Base-by-base conservation (phyloP, 2,329 filamentous ascomycete genomes). In the Nothophoma quercina region DNA sequence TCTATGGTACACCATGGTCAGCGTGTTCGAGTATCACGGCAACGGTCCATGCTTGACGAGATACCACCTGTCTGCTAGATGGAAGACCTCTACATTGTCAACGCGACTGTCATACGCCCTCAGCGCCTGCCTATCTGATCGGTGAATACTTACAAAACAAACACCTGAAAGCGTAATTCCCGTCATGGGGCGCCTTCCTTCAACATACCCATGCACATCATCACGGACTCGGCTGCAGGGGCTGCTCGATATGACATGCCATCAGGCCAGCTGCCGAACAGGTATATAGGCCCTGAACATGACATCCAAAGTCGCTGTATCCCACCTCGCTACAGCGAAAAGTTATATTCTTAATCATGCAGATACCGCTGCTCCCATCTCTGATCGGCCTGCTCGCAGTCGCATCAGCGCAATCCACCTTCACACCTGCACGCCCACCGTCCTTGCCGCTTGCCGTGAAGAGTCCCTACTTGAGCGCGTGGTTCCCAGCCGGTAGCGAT, bases 401-500 rank as follows among this genome's bases (percentile, higher is more conserved):
- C 28, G 44, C 50, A 33, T 47, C 53, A 26, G 48, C 58, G 19
- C 48, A 59, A 25, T 88, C 86, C 8, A 84, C 79, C 1, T 90
- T 89, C 67, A 79, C 75, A 28, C 88, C 88, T 26, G 82, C 84
- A 28, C 80, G 86, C 83, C 84, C 85, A 43, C 79, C 79, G 5
- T 77, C 81, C 4, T 72, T 81, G 35, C 79, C 79, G 7, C 73
- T 81, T 54, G 75, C 80, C 46, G 79, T 82, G 32, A 75, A 79
- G 47, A 81, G 78, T 50, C 79, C 79, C 12, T 82, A 82, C 62
- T 65, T 81, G 48, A 81, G 77, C 47, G 78, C 78, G 63, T 83
- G 73, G 81, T 77, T 91, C 45, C 79, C 80, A 39, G 82, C 84
- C 72, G 89, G 49, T 81, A 82, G 38, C 91, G 91, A 2, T 95